Conservation (phyloP, 2,329 filamentous ascomycete species). For the Thermochaetoides dissita region DNA sequence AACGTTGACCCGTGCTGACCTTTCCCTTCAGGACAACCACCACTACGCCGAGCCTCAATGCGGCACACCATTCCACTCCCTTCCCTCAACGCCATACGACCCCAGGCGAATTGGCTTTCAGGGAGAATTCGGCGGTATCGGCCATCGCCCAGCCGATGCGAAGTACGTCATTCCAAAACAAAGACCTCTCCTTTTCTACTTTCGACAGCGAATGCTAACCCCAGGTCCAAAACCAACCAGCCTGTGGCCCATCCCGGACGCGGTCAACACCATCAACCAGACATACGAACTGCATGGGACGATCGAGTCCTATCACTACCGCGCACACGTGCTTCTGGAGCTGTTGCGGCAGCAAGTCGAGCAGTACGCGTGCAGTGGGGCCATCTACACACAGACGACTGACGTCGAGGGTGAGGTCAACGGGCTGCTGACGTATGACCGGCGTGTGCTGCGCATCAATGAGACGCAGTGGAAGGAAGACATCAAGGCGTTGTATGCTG, state of each 20-base stretch:
- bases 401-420: constrained; percentile 66
- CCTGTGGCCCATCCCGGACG: constrained; percentile 49
- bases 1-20: not conserved
- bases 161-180: constrained; percentile 33
- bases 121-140: constrained; percentile 58
- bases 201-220: not conserved
- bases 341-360: constrained; percentile 50
- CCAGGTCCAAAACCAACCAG: constrained; percentile 20
- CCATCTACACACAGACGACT: constrained; percentile 60
- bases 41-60: constrained; percentile 61
- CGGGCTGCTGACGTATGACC: constrained; percentile 55
- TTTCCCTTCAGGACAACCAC: constrained; percentile 44
- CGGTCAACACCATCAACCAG: constrained; percentile 46
- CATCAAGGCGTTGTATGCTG: constrained; percentile 45
- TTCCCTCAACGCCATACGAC: constrained; percentile 40
- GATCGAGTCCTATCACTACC: constrained; percentile 51
- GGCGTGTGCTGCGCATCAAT: constrained; percentile 43
- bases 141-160: constrained; percentile 47
- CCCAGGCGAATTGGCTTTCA: constrained; percentile 49
- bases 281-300: constrained; percentile 53
- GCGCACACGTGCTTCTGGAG: constrained; percentile 42
- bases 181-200: not conserved
- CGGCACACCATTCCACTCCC: constrained; percentile 54
- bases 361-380: constrained; percentile 49
- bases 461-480: constrained; percentile 44